phyloP scores from a whole-genome alignment of 2,329 filamentous ascomycete species.

The Ilyonectria mors-panacis region DNA sequence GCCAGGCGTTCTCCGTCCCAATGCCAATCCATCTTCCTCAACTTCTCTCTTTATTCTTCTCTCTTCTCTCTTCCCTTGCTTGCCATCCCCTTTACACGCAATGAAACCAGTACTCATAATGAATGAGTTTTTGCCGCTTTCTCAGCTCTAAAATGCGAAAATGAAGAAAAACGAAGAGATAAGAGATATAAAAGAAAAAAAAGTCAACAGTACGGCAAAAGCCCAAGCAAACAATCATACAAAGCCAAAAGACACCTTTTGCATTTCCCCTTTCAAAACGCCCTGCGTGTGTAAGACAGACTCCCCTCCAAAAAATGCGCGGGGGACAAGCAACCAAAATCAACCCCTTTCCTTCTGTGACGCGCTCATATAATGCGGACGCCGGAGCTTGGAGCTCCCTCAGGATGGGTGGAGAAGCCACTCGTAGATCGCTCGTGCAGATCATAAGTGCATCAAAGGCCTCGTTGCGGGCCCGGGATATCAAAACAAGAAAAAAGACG shows the following conservation, averaged over 20 bases:
- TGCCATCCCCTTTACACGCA: slow-evolving; percentile 23
- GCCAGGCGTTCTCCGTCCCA: slow-evolving; percentile 11
- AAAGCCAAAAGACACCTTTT: slow-evolving; percentile 45
- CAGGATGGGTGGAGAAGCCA: slow-evolving; percentile 43
- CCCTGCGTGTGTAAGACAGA: slow-evolving; percentile 53
- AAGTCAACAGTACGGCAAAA: slow-evolving; percentile 43
- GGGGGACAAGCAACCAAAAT: slow-evolving; percentile 38
- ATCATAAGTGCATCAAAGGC: slow-evolving; percentile 60
- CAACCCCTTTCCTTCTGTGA: slow-evolving; percentile 39
- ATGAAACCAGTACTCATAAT: slow-evolving; percentile 46
- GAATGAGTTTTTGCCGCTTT: slow-evolving; percentile 47
- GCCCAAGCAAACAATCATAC: slow-evolving; percentile 43
- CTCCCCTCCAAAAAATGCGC: slow-evolving; percentile 35
- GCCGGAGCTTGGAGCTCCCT: slow-evolving; percentile 34
- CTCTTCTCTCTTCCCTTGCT: slow-evolving; percentile 21
- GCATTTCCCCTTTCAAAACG: slow-evolving; percentile 51
- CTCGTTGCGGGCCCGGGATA: slow-evolving; percentile 52
- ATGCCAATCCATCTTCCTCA: slow-evolving; percentile 9
- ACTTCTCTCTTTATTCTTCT: slow-evolving; percentile 8
- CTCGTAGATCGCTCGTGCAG: slow-evolving; percentile 66
- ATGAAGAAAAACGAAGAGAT: slow-evolving; percentile 39
- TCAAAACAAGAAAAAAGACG: slow-evolving; percentile 50
- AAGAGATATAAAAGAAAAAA: slow-evolving; percentile 40
- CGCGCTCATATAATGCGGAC: slow-evolving; percentile 32
- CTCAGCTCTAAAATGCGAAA: slow-evolving; percentile 51